phyloP scores from a whole-genome alignment of 1,284 basidiomycete species.

The Apiotrichum siamense region DNA sequence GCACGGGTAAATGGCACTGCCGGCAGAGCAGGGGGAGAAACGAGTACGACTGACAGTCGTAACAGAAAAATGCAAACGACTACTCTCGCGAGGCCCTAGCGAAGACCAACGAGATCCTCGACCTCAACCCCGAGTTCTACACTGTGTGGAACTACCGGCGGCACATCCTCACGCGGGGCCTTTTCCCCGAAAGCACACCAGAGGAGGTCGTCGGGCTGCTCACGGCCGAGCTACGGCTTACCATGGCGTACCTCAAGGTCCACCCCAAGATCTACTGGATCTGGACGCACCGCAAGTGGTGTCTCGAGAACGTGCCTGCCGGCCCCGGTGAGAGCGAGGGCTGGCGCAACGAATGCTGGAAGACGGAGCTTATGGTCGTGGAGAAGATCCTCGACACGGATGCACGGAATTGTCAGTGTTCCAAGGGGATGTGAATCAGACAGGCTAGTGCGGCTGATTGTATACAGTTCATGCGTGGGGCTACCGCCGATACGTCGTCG shows the following conservation, averaged over 20 bases:
- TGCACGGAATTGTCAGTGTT: conserved; percentile 73
- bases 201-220: conserved; percentile 61
- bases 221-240: conserved; percentile 68
- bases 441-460: not conserved
- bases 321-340: conserved; percentile 54
- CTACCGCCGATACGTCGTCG: conserved; percentile 77
- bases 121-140: conserved; percentile 82
- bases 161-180: conserved; percentile 63
- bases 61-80: conserved; percentile 61
- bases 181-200: conserved; percentile 56
- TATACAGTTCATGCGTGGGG: conserved; percentile 80
- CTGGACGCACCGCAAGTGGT: conserved; percentile 94
- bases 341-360: conserved; percentile 74
- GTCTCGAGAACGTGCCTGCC: conserved; percentile 71
- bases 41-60: not conserved
- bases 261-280: conserved; percentile 95
- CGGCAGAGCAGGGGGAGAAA: too few relatives aligned
- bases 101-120: conserved; percentile 67
- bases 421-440: not conserved
- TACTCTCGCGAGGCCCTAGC: conserved; percentile 64
- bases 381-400: conserved; percentile 86
- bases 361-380: conserved; percentile 71
- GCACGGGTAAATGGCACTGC: conserved; percentile 52
- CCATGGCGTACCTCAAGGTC: conserved; percentile 66
- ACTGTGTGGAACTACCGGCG: conserved; percentile 89